These are phyloP conservation scores for Talaromyces sp. DNA, from an alignment of 2,329 filamentous ascomycete species.

Conservation along the genomic window DNA sequence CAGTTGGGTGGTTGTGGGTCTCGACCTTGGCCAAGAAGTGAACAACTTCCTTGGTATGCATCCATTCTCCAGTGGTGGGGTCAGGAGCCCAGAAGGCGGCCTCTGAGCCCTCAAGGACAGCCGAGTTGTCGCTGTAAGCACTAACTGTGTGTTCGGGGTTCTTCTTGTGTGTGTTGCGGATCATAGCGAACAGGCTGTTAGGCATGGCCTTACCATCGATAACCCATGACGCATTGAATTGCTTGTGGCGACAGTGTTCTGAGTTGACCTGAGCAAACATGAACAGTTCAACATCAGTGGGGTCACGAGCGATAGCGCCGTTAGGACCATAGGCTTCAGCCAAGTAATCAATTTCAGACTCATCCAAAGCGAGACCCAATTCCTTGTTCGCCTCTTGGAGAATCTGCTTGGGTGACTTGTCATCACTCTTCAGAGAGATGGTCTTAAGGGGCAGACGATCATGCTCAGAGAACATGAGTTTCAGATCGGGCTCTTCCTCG, in stretches of 20 bases:
- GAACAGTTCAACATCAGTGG: constrained; percentile 92
- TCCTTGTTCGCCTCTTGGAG: constrained; percentile 82
- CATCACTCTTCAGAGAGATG: constrained; percentile 71
- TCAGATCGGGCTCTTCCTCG: constrained; percentile 67
- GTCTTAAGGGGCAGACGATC: constrained; percentile 68
- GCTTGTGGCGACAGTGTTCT: constrained; percentile 86
- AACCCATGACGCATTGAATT: constrained; percentile 96
- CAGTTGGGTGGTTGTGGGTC: constrained; percentile 96
- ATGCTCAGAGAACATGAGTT: constrained; percentile 76
- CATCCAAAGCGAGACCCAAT: constrained; percentile 83
- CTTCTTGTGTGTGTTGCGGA: constrained; percentile 85
- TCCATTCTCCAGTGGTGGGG: constrained; percentile 84
- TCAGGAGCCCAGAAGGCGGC: constrained; percentile 86
- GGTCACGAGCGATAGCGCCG: constrained; percentile 60
- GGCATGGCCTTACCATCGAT: constrained; percentile 83
- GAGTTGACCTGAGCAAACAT: constrained; percentile 99
- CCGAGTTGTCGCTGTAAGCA: constrained; percentile 96
- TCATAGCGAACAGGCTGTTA: constrained; percentile 90
- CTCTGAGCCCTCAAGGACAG: constrained; percentile 76
- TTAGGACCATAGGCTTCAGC: constrained; percentile 77
- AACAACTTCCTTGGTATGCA: constrained; percentile 78
- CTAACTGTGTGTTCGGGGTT: constrained; percentile 81
- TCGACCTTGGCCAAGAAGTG: constrained; percentile 94
- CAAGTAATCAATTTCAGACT: constrained; percentile 88
- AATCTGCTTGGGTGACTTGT: constrained; percentile 67